Evolutionary conservation across 768 basidiomycete genomes (phyloP), one percentile per base, ranked within the genome.

Genomic region (Lentinula lateritia): DNA sequence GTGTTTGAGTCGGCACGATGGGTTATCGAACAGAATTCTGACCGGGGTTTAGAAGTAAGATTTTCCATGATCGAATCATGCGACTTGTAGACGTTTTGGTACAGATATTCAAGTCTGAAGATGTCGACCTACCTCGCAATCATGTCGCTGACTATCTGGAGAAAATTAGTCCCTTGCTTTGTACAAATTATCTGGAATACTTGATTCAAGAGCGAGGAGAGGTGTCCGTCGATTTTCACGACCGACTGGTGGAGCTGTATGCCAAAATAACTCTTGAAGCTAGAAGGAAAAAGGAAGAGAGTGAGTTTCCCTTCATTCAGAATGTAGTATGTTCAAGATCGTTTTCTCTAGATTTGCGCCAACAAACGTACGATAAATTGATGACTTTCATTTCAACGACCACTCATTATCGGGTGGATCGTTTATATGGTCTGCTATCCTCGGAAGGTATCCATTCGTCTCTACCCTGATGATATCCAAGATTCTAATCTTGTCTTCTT

Each of bases 31-130:
- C 78, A 82, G 18, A 84, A 95, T 66, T 75, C 79, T 0, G 79
- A 85, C 23, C 86, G 89, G 73, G 95, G 83, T 1, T 88, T 98
- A 62, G 81, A 94, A 76, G 95, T 87, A 32, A 18, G 41, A 7
- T 45, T 28, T 10, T 65, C 38, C 70, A 59, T 20, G 0, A 8
- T 61, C 39, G 32, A 5, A 20, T 8, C 6, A 50, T 9, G 5
- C 5, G 6, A 32, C 9, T 32, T 36, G 52, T 43, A 57, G 36
- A 58, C 13, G 41, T 9, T 45, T 50, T 54, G 12, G 41, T 10
- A 2, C 66, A 97, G 94, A 93, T 99, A 45, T 99, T 98, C 69
- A 93, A 89, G 2, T 94, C 95, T 0, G 96, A 98, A 68, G 95
- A 98, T 61, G 90, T 90, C 6, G 94, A 96, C 62, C 81, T 98